Conservation (phyloP, 2,329 filamentous ascomycete genomes). For the Colletotrichum sp. region DNA sequence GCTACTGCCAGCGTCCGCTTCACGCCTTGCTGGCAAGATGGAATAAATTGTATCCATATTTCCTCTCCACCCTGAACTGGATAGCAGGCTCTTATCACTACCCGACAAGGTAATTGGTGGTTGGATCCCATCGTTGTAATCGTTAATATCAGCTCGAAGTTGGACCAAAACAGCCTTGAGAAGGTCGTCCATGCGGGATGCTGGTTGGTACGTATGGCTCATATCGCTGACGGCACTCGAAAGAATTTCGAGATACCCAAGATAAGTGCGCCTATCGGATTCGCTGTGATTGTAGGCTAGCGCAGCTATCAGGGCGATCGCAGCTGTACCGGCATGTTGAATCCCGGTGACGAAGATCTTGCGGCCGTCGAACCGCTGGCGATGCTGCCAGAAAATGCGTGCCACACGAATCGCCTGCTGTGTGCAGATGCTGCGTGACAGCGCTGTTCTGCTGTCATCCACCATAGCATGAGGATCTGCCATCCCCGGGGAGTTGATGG, state of each 20-base stretch:
- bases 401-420: constrained; percentile 59
- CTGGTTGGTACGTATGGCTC: constrained; percentile 57
- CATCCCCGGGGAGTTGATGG: constrained; percentile 28
- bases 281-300: constrained; percentile 41
- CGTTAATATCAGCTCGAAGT: constrained; percentile 36
- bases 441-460: constrained; percentile 46
- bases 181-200: constrained; percentile 57
- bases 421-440: constrained; percentile 58
- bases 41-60: constrained; percentile 24
- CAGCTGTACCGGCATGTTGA: constrained; percentile 60
- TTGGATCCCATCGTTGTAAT: background rate
- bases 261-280: constrained; percentile 41
- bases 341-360: constrained; percentile 56
- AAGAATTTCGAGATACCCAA: constrained; percentile 57
- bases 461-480: constrained; percentile 39
- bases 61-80: background rate
- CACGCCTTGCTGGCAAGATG: constrained; percentile 34
- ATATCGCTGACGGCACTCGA: constrained; percentile 57
- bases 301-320: constrained; percentile 58
- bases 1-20: constrained; percentile 30
- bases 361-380: constrained; percentile 55
- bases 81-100: background rate
- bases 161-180: constrained; percentile 58
- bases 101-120: background rate
- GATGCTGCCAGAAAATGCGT: constrained; percentile 60